Evolutionary conservation across 345 rosid genomes (phyloP).

Genomic region (Luvunga scandens): DNA sequence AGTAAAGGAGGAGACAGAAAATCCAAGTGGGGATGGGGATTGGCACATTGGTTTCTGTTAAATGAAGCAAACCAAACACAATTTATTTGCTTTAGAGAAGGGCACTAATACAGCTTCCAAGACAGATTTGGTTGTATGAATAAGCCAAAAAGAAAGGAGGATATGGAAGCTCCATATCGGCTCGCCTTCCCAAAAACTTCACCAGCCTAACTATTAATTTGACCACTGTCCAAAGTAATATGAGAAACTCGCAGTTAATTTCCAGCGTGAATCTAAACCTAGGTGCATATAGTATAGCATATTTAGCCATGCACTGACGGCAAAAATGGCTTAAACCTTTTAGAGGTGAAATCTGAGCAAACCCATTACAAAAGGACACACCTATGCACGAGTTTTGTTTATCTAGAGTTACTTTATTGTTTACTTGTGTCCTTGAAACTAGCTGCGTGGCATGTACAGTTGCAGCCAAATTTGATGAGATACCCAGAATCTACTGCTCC

Average conservation of each 20-base stretch:
- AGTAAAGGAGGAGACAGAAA: slow-evolving; percentile 20
- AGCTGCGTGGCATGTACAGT: background rate
- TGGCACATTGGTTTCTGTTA: slow-evolving; percentile 19
- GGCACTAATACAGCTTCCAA: background rate
- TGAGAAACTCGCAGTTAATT: background rate
- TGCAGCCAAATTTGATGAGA: slow-evolving; percentile 1
- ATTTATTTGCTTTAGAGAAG: slow-evolving; percentile 3
- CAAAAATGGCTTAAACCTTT: background rate
- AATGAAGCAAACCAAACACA: slow-evolving; percentile 17
- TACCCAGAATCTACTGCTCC: slow-evolving; percentile 8
- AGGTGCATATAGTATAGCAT: background rate
- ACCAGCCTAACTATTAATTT: background rate
- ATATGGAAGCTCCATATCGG: background rate
- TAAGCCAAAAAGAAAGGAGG: slow-evolving; percentile 7
- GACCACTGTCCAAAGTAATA: background rate
- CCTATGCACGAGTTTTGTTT: background rate
- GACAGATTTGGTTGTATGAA: background rate
- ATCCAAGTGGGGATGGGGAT: slow-evolving; percentile 26
- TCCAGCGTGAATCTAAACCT: background rate
- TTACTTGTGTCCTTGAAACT: background rate
- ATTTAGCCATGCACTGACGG: slow-evolving; percentile 2
- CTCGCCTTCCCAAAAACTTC: background rate
- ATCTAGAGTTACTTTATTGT: background rate
- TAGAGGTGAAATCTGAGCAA: background rate
- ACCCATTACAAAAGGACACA: background rate